Evolutionary conservation across 352 stramenopile genomes (phyloP).

Genomic region (Blastocystis sp.): DNA sequence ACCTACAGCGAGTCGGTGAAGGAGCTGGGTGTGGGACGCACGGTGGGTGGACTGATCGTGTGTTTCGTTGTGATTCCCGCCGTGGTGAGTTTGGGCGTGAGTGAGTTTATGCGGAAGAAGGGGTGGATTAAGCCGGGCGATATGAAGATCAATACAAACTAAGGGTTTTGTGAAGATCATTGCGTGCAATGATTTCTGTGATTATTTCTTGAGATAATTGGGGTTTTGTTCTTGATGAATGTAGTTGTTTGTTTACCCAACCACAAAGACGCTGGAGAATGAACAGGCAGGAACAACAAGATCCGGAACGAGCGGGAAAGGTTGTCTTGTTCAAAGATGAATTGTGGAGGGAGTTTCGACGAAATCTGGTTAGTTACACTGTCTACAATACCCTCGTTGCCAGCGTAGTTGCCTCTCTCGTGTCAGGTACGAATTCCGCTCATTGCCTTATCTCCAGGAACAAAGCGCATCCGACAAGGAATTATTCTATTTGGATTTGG

Average conservation of each 20-base stretch:
- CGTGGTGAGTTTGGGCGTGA: conserved; percentile 9
- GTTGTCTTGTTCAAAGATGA: neutral
- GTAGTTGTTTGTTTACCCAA: conserved; percentile 2
- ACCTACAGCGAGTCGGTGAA: neutral
- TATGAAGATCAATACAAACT: conserved; percentile 38
- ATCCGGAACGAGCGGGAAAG: neutral
- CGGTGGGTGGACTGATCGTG: neutral
- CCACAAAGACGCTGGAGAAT: no score
- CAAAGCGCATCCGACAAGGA: neutral
- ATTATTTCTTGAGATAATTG: conserved; percentile 31
- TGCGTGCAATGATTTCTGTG: neutral
- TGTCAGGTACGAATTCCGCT: neutral
- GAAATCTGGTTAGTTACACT: neutral
- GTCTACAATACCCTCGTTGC: neutral
- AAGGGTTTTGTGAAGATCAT: neutral
- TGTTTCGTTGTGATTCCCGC: conserved; percentile 34
- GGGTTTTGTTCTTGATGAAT: conserved; percentile 17
- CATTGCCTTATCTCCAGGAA: neutral
- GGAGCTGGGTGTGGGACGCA: conserved; percentile 1
- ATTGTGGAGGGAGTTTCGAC: neutral
- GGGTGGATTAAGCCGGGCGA: conserved; percentile 49
- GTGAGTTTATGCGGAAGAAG: conserved; percentile 50
- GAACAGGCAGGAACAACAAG: no score
- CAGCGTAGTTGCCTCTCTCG: neutral
- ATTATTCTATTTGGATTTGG: neutral